These are phyloP conservation scores for Candida dajiaensis DNA, from an alignment of 805 yeast genomes.

Conservation along the genomic window DNA sequence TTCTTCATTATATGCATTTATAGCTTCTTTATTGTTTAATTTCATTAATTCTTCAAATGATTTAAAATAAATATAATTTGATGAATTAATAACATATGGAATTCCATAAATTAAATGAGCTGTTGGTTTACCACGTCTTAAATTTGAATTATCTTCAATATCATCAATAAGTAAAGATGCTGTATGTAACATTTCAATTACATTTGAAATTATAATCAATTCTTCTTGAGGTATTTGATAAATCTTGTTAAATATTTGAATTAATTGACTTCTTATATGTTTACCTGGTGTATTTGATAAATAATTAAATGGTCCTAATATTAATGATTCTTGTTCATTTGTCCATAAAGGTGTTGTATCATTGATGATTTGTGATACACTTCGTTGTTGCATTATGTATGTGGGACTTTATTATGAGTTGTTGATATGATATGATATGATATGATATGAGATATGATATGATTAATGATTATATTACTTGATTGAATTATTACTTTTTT, in stretches of 20 bases:
- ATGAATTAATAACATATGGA: constrained; percentile 76
- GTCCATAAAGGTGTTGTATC: constrained; percentile 9
- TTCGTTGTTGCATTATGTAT: not conserved
- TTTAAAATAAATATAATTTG: constrained; percentile 74
- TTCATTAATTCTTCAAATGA: constrained; percentile 49
- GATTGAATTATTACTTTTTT: too few relatives aligned
- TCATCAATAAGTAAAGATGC: constrained; percentile 77
- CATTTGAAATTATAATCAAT: constrained; percentile 35
- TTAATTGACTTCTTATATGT: constrained; percentile 28
- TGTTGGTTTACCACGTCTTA: constrained; percentile 73
- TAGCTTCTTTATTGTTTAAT: constrained; percentile 27
- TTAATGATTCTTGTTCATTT: constrained; percentile 5
- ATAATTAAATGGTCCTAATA: constrained; percentile 22
- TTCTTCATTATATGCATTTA: constrained; percentile 56
- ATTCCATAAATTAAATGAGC: constrained; percentile 75
- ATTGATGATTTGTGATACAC: constrained; percentile 1
- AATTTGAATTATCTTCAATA: constrained; percentile 70
- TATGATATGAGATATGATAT: too few relatives aligned
- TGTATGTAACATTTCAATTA: constrained; percentile 58
- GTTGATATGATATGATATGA: too few relatives aligned
- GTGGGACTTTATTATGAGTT: too few relatives aligned
- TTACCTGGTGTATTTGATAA: constrained; percentile 21
- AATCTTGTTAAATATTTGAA: constrained; percentile 48
- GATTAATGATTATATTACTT: too few relatives aligned
- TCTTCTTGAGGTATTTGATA: constrained; percentile 35